Percentiles rank a stretch among this genome's conserved stretches.
Conservation (phyloP, 2,329 filamentous ascomycete species). For the Talaromyces albobiverticillius region DNA sequence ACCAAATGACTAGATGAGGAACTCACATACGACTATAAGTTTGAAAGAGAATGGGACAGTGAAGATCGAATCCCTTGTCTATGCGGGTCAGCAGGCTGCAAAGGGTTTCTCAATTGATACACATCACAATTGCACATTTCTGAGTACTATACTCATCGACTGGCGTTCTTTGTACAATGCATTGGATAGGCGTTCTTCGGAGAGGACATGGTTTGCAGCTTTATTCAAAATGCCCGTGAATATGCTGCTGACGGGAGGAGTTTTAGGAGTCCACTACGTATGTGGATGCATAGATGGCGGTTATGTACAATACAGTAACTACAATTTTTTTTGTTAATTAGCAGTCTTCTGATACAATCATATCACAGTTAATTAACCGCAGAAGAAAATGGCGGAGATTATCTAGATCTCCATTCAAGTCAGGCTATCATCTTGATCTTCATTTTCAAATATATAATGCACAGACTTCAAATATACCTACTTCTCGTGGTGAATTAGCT, state of each 20-base stretch:
- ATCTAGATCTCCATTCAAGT: neutral
- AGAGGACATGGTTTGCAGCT: conserved; percentile 1
- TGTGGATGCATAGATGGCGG: neutral
- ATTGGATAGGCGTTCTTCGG: conserved; percentile 13
- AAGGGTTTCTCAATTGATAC: conserved; percentile 92
- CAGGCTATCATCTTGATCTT: neutral
- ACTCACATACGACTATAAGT: conserved; percentile 99
- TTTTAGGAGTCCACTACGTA: conserved; percentile 1
- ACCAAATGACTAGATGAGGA: conserved; percentile 71
- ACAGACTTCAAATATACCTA: neutral
- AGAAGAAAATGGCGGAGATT: neutral
- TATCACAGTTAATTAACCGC: neutral
- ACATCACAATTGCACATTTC: neutral
- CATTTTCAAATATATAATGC: neutral
- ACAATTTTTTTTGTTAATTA: neutral
- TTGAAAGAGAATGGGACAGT: conserved; percentile 93
- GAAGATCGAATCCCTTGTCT: conserved; percentile 95
- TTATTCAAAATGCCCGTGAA: neutral
- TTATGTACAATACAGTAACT: neutral
- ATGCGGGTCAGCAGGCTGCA: conserved; percentile 92
- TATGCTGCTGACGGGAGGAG: neutral
- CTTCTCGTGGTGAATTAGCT: neutral
- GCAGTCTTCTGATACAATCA: neutral
- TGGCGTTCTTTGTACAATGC: conserved; percentile 2
- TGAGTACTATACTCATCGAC: neutral